Percentiles rank a stretch among this genome's conserved stretches.
These are phyloP conservation scores for Agrocybe chaxingu DNA, from an alignment of 768 basidiomycete genomes.

Conservation along the genomic window DNA sequence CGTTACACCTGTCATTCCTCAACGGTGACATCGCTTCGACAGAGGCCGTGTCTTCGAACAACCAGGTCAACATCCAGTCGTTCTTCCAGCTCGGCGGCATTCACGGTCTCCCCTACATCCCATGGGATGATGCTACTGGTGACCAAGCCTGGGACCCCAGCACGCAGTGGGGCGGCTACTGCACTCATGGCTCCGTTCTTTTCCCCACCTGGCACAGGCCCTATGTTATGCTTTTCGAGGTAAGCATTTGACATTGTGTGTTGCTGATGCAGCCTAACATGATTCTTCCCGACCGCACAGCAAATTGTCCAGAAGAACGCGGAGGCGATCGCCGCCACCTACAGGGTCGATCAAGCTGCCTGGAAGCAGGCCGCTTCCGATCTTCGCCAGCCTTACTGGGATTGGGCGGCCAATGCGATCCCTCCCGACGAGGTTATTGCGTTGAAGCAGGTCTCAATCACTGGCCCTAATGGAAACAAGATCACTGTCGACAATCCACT, in stretches of 20 bases:
- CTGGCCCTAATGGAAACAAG: constrained; percentile 24
- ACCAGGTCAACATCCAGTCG: constrained; percentile 29
- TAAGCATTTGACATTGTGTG: constrained; percentile 16
- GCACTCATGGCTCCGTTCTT: constrained; percentile 49
- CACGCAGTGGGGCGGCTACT: constrained; percentile 43
- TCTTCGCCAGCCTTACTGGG: constrained; percentile 48
- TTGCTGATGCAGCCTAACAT: not conserved
- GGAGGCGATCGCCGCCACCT: constrained; percentile 36
- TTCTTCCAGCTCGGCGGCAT: constrained; percentile 48
- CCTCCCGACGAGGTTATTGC: constrained; percentile 40
- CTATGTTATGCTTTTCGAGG: constrained; percentile 49
- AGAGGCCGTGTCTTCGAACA: constrained; percentile 28
- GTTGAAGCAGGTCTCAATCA: constrained; percentile 28
- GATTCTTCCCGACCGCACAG: constrained; percentile 21
- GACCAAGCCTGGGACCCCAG: constrained; percentile 19
- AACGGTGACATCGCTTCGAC: not conserved
- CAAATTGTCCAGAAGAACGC: constrained; percentile 45
- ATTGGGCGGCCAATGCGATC: constrained; percentile 42
- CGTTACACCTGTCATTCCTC: not conserved
- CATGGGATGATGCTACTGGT: constrained; percentile 39
- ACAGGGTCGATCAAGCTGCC: constrained; percentile 24
- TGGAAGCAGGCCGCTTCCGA: constrained; percentile 32
- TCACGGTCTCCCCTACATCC: constrained; percentile 45
- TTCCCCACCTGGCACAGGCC: constrained; percentile 60
- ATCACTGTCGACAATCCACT: constrained; percentile 19